Evolutionary conservation across 192 early-diverging fungal genomes (phyloP), one percentile per base, ranked within the genome.

Genomic region (Coemansia sp.): DNA sequence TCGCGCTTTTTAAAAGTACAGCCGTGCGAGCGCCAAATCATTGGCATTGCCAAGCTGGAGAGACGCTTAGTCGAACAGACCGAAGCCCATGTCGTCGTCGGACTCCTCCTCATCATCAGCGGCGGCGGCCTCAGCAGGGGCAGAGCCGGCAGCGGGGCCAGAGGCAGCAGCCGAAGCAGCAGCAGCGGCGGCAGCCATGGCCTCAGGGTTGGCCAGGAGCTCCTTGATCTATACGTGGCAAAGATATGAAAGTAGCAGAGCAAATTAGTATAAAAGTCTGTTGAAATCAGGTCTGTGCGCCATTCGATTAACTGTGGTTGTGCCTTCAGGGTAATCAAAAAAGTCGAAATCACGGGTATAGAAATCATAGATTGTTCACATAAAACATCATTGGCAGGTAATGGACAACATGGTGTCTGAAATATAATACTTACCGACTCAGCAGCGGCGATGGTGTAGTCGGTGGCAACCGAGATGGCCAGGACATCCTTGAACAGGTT

Each of bases 401-500:
- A 40, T 40, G 14, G 39, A 40, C 8, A 40, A 40, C 14, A 40
- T 40, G 39, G 39, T 10, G 39, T 8, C 39, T 40, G 39, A 40
- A 40, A 40, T 10, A 40, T 21, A 45, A 66, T 87, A 78, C 68
- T 78, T 78, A 78, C 75, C 57, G 61, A 82, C 84, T 96, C 92
- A 57, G 89, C 85, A 61, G 86, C 91, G 53, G 86, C 82, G 80
- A 94, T 94, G 69, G 89, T 89, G 86, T 95, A 94, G 67, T 92
- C 89, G 80, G 89, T 89, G 69, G 86, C 84, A 56, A 96, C 73
- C 69, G 91, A 93, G 80, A 96, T 82, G 64, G 87, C 85, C 79
- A 98, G 83, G 64, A 98, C 69, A 67, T 95, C 91, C 92, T 96
- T 99, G 92, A 93, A 99, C 67, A 89, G 86, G 86, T 96, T 96